phyloP scores from a whole-genome alignment of 352 stramenopile genomes.

The Stramenopiles sp. region DNA sequence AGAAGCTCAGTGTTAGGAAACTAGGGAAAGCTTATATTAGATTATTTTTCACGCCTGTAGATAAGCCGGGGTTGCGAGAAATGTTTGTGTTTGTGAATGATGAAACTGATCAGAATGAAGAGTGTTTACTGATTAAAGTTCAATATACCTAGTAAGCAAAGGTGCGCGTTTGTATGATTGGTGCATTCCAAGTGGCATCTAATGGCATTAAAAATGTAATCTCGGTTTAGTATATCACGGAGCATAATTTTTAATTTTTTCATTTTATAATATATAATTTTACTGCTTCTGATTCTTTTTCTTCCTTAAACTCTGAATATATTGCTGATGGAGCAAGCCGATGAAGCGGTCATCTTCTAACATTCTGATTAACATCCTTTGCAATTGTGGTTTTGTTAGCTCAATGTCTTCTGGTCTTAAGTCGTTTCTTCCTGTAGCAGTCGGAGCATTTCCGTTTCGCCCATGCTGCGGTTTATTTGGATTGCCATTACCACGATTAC shows the following conservation, averaged over 20 bases:
- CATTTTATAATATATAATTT: too few species aligned
- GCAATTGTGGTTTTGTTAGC: background rate
- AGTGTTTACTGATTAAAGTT: constrained; percentile 56
- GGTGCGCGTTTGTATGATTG: background rate
- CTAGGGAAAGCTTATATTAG: constrained; percentile 21
- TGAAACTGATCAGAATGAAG: constrained; percentile 66
- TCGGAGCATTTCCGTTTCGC: too few species aligned
- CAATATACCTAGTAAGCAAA: background rate
- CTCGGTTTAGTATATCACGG: too few species aligned
- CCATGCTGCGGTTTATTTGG: background rate
- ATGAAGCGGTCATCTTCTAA: background rate
- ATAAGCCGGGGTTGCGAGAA: constrained; percentile 34
- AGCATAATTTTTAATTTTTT: too few species aligned
- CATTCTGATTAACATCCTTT: background rate
- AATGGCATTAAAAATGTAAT: too few species aligned
- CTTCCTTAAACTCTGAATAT: background rate
- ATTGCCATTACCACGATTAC: background rate
- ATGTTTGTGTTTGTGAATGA: constrained; percentile 78
- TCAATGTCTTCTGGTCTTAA: background rate
- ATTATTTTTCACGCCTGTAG: constrained; percentile 30
- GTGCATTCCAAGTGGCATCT: too few species aligned
- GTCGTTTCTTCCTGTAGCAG: background rate
- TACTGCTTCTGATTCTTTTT: background rate
- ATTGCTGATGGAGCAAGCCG: background rate
- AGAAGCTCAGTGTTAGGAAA: constrained; percentile 26